Evolutionary conservation across 805 yeast genomes (phyloP), one percentile per base, ranked within the genome.

Genomic region (Clavispora vitiphila): DNA sequence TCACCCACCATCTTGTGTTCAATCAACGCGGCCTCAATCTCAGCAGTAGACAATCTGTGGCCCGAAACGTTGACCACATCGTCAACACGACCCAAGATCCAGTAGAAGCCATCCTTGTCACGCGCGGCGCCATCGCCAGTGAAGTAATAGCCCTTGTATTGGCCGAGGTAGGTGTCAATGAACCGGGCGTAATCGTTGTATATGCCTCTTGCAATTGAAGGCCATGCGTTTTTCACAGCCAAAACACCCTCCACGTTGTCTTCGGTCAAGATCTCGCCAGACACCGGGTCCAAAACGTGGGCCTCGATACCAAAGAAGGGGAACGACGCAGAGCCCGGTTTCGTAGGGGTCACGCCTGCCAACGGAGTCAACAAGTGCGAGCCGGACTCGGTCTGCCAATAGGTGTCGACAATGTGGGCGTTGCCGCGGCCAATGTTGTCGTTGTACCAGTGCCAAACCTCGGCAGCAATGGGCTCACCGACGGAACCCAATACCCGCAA

Each of bases 61-160:
- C 99, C 99, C 40, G 95, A 83, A 30, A 93, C 98, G 61, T 93
- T 93, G 53, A 91, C 99, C 45, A 93, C 98, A 58, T 93, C 99
- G 64, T 93, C 98, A 50, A 93, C 97, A 67, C 99, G 84, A 57
- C 99, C 99, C 66, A 91, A 79, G 64, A 93, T 91, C 96, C 98
- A 93, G 72, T 81, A 87, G 75, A 82, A 93, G 38, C 98, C 98
- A 60, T 93, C 98, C 48, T 79, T 79, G 65, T 93, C 99, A 62
- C 97, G 81, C 34, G 95, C 98, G 41, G 97, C 98, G 69, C 98
- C 98, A 64, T 91, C 99, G 57, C 99, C 99, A 10, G 97, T 86
- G 75, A 93, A 93, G 72, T 89, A 93, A 69, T 77, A 80, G 44
- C 96, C 95, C 45, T 91, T 87, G 72, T 91, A 93, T 39, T 96